These are phyloP conservation scores for Paxillus rubicundulus DNA, from an alignment of 768 basidiomycete genomes.

Conservation along the genomic window DNA sequence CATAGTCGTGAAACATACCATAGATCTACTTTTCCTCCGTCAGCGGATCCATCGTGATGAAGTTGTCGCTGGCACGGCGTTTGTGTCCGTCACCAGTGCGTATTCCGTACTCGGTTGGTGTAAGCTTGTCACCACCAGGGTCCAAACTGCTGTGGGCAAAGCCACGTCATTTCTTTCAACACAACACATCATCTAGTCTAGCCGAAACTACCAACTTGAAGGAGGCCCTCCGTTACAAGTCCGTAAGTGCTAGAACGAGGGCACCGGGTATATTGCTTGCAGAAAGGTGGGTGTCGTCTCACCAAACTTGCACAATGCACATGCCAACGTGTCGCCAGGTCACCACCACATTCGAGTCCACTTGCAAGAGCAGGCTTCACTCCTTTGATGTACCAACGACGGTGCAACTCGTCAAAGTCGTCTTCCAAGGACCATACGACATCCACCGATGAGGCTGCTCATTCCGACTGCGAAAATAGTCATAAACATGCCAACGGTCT, in stretches of 20 bases:
- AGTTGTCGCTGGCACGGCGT: slow-evolving; percentile 7
- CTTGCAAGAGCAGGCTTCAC: background rate
- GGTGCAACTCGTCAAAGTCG: slow-evolving; percentile 16
- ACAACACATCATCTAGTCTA: background rate
- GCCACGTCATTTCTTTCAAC: background rate
- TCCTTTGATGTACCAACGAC: slow-evolving; percentile 22
- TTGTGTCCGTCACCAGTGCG: slow-evolving; percentile 13
- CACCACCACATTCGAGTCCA: background rate
- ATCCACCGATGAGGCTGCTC: slow-evolving; percentile 13
- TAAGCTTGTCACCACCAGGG: background rate
- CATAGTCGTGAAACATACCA: slow-evolving; percentile 5
- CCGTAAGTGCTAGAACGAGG: background rate
- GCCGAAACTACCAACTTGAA: background rate
- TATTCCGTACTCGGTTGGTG: slow-evolving; percentile 12
- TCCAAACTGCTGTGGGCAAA: background rate
- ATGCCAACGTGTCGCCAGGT: slow-evolving; percentile 17
- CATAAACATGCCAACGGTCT: slow-evolving; percentile 18
- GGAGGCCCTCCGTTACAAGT: background rate
- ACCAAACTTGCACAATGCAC: slow-evolving; percentile 3
- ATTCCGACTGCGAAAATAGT: slow-evolving; percentile 37
- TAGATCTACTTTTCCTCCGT: background rate
- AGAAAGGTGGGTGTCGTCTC: slow-evolving; percentile 15
- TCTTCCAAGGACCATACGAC: slow-evolving; percentile 27
- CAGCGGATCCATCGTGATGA: slow-evolving; percentile 12
- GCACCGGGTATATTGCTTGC: background rate